Evolutionary conservation across 768 basidiomycete genomes (phyloP).

Genomic region (Lentinula lateritia): DNA sequence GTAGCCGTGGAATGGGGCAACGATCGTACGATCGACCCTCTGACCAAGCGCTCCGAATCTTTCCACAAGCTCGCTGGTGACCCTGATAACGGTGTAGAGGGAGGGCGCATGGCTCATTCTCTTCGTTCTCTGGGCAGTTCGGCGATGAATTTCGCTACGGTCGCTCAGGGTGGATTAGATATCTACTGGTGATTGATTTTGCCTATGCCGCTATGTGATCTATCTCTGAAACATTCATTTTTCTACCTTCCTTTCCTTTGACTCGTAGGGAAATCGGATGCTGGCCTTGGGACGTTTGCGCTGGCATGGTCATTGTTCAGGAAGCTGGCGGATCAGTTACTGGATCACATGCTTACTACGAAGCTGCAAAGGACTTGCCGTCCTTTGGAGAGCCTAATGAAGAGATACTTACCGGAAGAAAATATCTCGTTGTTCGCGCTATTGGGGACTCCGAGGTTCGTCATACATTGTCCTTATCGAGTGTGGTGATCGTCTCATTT

Average conservation of each 20-base stretch:
- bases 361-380: slow-evolving; percentile 25
- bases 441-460: slow-evolving; percentile 53
- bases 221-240: background rate
- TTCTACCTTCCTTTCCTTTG: no score
- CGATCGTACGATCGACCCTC: slow-evolving; percentile 51
- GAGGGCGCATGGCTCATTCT: slow-evolving; percentile 83
- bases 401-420: slow-evolving; percentile 69
- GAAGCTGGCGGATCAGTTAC: slow-evolving; percentile 84
- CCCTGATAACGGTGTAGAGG: slow-evolving; percentile 50
- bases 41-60: slow-evolving; percentile 56
- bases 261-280: slow-evolving; percentile 71
- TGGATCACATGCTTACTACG: slow-evolving; percentile 53
- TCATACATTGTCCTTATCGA: background rate
- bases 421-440: slow-evolving; percentile 72
- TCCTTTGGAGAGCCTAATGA: slow-evolving; percentile 60
- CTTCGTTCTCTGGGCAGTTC: slow-evolving; percentile 81
- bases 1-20: slow-evolving; percentile 87
- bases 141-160: slow-evolving; percentile 75
- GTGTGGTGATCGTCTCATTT: background rate
- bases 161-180: slow-evolving; percentile 86
- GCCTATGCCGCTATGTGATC: background rate
- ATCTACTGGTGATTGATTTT: slow-evolving; percentile 66
- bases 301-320: slow-evolving; percentile 85
- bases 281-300: slow-evolving; percentile 86
- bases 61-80: slow-evolving; percentile 77